Percentiles rank a stretch among this genome's conserved stretches.
Conservation (phyloP, 495 filamentous ascomycete genomes). For the Penicillium steckii region DNA sequence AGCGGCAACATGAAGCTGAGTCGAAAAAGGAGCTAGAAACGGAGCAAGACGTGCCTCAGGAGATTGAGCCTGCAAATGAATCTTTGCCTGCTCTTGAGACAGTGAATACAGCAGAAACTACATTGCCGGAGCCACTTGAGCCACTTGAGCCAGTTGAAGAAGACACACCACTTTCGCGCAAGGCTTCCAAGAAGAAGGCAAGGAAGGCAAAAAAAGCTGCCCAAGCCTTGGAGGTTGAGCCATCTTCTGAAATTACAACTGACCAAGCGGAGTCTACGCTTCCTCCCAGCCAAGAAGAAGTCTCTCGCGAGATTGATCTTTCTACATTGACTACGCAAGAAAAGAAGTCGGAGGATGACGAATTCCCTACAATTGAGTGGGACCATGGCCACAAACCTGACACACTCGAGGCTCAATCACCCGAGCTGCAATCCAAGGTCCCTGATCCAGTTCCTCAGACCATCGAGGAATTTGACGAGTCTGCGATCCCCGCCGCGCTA, state of each 20-base stretch:
- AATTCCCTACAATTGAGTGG: slow-evolving; percentile 42
- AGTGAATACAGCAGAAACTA: slow-evolving; percentile 5
- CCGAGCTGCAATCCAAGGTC: slow-evolving; percentile 24
- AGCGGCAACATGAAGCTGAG: background rate
- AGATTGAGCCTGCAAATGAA: slow-evolving; percentile 6
- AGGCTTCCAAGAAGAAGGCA: slow-evolving; percentile 26
- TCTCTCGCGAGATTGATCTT: slow-evolving; percentile 15
- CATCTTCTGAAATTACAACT: background rate
- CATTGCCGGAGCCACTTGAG: background rate
- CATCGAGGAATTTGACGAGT: slow-evolving; percentile 36
- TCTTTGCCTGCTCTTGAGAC: background rate
- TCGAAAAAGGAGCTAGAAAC: slow-evolving; percentile 2
- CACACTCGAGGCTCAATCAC: slow-evolving; percentile 22
- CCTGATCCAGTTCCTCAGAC: slow-evolving; percentile 27
- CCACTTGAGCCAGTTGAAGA: background rate
- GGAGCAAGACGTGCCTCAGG: background rate
- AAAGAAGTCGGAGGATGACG: slow-evolving; percentile 24
- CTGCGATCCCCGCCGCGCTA: slow-evolving; percentile 30
- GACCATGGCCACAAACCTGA: slow-evolving; percentile 28
- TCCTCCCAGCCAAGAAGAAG: slow-evolving; percentile 5
- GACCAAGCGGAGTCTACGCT: slow-evolving; percentile 4
- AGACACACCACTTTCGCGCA: slow-evolving; percentile 21
- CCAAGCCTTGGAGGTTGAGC: slow-evolving; percentile 4
- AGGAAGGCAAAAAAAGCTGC: slow-evolving; percentile 24
- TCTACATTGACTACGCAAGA: slow-evolving; percentile 3